Conservation (phyloP, 2,329 filamentous ascomycete genomes). For the Cladosporium sp. region DNA sequence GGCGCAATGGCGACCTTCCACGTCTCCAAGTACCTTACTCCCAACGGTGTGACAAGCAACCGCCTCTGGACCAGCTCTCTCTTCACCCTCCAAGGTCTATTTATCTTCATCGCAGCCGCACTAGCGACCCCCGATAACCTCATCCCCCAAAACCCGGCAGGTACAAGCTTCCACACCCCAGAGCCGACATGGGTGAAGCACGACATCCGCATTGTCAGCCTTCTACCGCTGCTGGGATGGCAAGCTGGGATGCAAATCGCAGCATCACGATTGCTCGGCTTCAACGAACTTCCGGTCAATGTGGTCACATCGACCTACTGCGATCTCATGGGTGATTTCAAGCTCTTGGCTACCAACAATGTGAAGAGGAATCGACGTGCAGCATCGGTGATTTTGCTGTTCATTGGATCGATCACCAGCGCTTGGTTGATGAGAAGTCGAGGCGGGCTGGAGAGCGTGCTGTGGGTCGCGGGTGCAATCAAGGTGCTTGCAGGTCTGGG, state of each 20-base stretch:
- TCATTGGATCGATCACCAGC: conserved; percentile 51
- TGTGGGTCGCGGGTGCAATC: conserved; percentile 50
- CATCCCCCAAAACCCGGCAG: conserved; percentile 47
- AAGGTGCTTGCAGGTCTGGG: conserved; percentile 45
- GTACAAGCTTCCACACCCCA: conserved; percentile 24
- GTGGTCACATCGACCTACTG: conserved; percentile 58
- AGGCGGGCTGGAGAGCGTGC: conserved; percentile 43
- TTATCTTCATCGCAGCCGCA: conserved; percentile 55
- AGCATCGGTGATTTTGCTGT: conserved; percentile 47
- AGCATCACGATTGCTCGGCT: conserved; percentile 50
- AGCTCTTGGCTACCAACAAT: conserved; percentile 51
- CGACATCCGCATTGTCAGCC: conserved; percentile 47
- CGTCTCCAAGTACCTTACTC: conserved; percentile 43
- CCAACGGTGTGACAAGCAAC: conserved; percentile 36
- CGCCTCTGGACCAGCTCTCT: conserved; percentile 46
- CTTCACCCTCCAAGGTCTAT: conserved; percentile 54
- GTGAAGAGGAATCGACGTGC: conserved; percentile 53
- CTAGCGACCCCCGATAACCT: conserved; percentile 49
- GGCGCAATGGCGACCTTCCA: conserved; percentile 50
- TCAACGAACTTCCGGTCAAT: conserved; percentile 56
- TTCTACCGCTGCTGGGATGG: conserved; percentile 52
- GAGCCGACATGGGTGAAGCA: conserved; percentile 33
- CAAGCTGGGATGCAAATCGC: conserved; percentile 58
- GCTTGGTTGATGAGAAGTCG: conserved; percentile 51
- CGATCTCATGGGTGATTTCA: conserved; percentile 54